Evolutionary conservation across 176 grass and related monocot genomes (phyloP).

Genomic region (Areca catechu): DNA sequence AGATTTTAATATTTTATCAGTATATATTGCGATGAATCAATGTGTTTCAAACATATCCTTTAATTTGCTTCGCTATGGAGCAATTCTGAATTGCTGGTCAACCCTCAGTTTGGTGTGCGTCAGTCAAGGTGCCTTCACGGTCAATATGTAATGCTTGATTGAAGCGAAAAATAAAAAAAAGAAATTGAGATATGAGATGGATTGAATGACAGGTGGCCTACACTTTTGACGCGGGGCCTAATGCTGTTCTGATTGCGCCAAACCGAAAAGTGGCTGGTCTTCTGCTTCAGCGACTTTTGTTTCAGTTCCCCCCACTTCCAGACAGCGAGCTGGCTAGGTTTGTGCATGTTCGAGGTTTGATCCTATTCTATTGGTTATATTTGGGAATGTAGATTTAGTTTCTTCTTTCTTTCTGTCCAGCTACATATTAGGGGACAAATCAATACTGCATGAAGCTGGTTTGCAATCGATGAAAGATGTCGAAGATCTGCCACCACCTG

Average conservation of each 20-base stretch:
- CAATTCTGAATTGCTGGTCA: no score
- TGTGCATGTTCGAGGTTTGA: background rate
- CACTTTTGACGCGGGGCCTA: constrained; percentile 94
- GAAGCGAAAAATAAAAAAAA: no score
- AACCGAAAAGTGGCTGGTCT: constrained; percentile 58
- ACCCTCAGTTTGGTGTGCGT: no score
- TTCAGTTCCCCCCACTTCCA: constrained; percentile 57
- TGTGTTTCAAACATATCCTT: no score
- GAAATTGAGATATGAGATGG: no score
- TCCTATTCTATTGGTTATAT: no score
- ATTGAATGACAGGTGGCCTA: constrained; percentile 50
- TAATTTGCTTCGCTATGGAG: no score
- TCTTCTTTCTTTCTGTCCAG: constrained; percentile 15
- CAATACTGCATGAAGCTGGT: constrained; percentile 54
- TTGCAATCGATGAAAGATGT: constrained; percentile 58
- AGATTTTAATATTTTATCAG: no score
- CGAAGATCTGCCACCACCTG: constrained; percentile 44
- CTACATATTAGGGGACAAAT: constrained; percentile 86
- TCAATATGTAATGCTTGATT: no score
- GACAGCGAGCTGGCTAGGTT: constrained; percentile 63
- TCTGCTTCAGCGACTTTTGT: constrained; percentile 72
- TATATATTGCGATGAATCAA: no score
- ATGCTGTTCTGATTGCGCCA: constrained; percentile 64
- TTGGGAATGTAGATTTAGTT: background rate
- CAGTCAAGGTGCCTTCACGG: no score